A percentile compares a stretch with the other conserved stretches of the same genome.
These are phyloP conservation scores for Prunus yedoensis DNA, from an alignment of 331 rosid species.

Conservation along the genomic window DNA sequence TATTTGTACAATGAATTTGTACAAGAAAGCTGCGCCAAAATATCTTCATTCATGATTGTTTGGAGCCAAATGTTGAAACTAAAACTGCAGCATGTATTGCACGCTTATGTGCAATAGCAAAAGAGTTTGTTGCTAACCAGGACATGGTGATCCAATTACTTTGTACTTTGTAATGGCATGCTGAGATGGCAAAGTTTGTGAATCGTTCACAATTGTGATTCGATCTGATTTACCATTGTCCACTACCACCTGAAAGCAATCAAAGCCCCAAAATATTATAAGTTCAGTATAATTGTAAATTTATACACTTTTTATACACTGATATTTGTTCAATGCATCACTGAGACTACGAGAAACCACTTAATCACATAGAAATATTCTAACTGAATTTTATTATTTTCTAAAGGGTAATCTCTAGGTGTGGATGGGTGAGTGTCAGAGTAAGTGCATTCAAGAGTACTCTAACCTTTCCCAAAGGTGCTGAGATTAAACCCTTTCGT, in stretches of 20 bases:
- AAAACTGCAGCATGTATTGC: background rate
- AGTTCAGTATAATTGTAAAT: background rate
- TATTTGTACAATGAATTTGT: background rate
- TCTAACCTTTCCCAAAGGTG: conserved; percentile 83
- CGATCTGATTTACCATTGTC: conserved; percentile 82
- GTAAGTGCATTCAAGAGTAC: background rate
- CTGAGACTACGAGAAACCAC: background rate
- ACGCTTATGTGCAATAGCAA: background rate
- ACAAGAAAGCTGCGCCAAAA: background rate
- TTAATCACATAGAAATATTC: background rate
- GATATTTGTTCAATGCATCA: background rate
- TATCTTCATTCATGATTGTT: background rate
- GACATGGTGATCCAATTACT: conserved; percentile 62
- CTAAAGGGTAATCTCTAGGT: background rate
- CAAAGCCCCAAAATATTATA: conserved; percentile 1
- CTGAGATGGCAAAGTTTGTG: conserved; percentile 49
- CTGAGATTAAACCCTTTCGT: conserved; percentile 60
- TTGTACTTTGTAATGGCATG: conserved; percentile 79
- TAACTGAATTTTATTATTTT: background rate
- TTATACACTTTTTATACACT: background rate
- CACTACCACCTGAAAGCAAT: conserved; percentile 64
- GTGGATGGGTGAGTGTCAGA: background rate
- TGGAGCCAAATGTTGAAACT: background rate
- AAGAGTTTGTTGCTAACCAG: conserved; percentile 53
- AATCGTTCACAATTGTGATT: conserved; percentile 48